These are phyloP conservation scores for Tuctoria greenei DNA, from an alignment of 176 grass and related monocot genomes.

Conservation along the genomic window DNA sequence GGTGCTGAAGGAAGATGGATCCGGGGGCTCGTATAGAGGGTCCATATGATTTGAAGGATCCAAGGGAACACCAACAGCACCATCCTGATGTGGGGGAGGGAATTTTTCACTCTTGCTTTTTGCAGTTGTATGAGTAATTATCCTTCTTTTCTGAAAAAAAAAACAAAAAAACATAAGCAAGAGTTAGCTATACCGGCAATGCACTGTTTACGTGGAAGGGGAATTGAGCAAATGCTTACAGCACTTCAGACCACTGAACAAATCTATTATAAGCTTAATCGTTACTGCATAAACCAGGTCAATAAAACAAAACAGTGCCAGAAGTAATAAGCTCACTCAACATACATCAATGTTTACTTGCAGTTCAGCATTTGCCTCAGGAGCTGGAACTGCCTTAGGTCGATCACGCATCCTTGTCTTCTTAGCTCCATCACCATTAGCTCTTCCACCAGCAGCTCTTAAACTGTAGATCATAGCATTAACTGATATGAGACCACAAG, in stretches of 20 bases:
- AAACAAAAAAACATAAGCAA: not conserved
- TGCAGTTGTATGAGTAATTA: conserved; percentile 59
- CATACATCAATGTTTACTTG: conserved; percentile 89
- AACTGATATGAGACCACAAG: conserved; percentile 16
- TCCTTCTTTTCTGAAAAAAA: conserved; percentile 58
- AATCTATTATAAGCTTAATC: not conserved
- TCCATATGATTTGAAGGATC: conserved; percentile 73
- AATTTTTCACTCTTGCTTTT: conserved; percentile 95
- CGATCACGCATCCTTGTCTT: conserved; percentile 70
- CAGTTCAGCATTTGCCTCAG: conserved; percentile 89
- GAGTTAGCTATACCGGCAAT: conserved; percentile 22
- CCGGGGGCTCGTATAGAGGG: conserved; percentile 63
- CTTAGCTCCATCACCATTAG: conserved; percentile 66
- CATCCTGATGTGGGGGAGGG: conserved; percentile 83
- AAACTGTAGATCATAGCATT: conserved; percentile 46
- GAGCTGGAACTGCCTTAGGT: conserved; percentile 66
- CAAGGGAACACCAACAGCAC: conserved; percentile 58
- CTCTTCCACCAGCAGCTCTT: conserved; percentile 61
- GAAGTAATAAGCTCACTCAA: conserved; percentile 31
- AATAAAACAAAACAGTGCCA: conserved; percentile 26
- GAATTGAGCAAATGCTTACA: conserved; percentile 12
- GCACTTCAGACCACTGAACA: not conserved
- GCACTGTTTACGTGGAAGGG: conserved; percentile 5
- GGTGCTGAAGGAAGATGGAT: conserved; percentile 71
- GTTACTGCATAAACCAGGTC: conserved; percentile 16